Percentiles rank a stretch among this genome's conserved stretches.
Conservation (phyloP, 768 basidiomycete genomes). For the Suillus decipiens region DNA sequence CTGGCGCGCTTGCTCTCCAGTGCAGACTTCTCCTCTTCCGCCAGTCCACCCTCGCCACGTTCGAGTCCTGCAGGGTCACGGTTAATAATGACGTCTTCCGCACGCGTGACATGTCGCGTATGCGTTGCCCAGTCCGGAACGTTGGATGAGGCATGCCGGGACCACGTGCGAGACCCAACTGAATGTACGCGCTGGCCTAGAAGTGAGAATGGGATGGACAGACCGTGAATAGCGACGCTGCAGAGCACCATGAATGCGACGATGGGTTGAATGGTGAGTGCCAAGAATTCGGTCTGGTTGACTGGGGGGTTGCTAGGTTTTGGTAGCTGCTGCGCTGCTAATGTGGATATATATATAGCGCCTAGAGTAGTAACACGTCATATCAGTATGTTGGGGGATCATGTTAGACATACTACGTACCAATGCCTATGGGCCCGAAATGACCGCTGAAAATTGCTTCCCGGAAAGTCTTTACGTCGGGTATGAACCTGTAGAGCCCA, state of each 20-base stretch:
- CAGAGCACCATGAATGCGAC: conserved; percentile 93
- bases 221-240: conserved; percentile 84
- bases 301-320: conserved; percentile 44
- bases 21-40: conserved; percentile 31
- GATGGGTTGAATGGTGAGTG: conserved; percentile 85
- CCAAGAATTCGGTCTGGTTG: conserved; percentile 64
- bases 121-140: conserved; percentile 85
- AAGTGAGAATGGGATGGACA: conserved; percentile 94
- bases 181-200: conserved; percentile 90
- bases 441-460: conserved; percentile 96
- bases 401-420: conserved; percentile 35
- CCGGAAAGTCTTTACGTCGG: conserved; percentile 91
- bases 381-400: conserved; percentile 1
- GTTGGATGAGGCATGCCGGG: conserved; percentile 57
- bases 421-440: conserved; percentile 88
- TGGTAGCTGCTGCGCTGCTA: conserved; percentile 66
- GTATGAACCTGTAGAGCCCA: conserved; percentile 87
- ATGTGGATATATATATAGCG: conserved; percentile 90
- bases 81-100: conserved; percentile 84
- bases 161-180: conserved; percentile 80
- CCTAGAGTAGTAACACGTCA: conserved; percentile 42
- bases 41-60: conserved; percentile 38
- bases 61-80: conserved; percentile 66
- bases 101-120: conserved; percentile 66
- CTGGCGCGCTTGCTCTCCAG: conserved; percentile 28